Percentiles rank a stretch among this genome's conserved stretches.
phyloP scores from a whole-genome alignment of 345 rosid species.

The Sonneratia caseolaris region DNA sequence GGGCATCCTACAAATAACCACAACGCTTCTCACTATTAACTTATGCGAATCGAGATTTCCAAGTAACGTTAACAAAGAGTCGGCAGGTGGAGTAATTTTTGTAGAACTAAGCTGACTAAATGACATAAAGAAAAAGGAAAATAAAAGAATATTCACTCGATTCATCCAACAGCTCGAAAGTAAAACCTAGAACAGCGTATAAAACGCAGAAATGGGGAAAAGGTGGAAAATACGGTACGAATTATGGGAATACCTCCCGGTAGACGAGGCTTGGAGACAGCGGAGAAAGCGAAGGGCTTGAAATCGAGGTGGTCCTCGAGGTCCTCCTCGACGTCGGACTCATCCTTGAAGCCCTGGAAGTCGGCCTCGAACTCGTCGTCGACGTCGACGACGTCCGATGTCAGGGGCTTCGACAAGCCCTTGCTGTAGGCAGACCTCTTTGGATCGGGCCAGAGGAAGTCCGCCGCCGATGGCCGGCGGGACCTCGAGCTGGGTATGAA shows the following conservation, averaged over 20 bases:
- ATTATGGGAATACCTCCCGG: slow-evolving; percentile 23
- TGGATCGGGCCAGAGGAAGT: slow-evolving; percentile 69
- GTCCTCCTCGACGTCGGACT: slow-evolving; percentile 43
- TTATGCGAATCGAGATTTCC: too few relatives aligned
- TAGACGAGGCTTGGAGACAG: slow-evolving; percentile 19
- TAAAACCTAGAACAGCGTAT: neutral
- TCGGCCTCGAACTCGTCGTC: slow-evolving; percentile 83
- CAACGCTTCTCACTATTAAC: too few relatives aligned
- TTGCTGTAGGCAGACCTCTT: slow-evolving; percentile 32
- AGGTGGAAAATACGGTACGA: too few relatives aligned
- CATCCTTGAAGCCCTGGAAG: slow-evolving; percentile 67
- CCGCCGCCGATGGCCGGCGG: slow-evolving; percentile 36
- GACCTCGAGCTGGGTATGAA: slow-evolving; percentile 40
- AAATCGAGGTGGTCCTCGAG: slow-evolving; percentile 41
- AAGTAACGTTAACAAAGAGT: too few relatives aligned
- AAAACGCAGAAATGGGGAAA: too few relatives aligned
- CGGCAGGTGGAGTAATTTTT: too few relatives aligned
- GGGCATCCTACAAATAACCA: too few relatives aligned
- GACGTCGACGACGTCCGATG: slow-evolving; percentile 22
- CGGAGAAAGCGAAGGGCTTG: slow-evolving; percentile 53
- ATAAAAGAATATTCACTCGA: neutral
- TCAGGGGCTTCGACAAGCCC: neutral
- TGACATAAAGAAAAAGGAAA: too few relatives aligned
- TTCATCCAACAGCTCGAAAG: neutral
- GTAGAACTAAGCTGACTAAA: too few relatives aligned